Evolutionary conservation across 352 stramenopile species (phyloP).

Genomic region (Phytopythium sindhum): DNA sequence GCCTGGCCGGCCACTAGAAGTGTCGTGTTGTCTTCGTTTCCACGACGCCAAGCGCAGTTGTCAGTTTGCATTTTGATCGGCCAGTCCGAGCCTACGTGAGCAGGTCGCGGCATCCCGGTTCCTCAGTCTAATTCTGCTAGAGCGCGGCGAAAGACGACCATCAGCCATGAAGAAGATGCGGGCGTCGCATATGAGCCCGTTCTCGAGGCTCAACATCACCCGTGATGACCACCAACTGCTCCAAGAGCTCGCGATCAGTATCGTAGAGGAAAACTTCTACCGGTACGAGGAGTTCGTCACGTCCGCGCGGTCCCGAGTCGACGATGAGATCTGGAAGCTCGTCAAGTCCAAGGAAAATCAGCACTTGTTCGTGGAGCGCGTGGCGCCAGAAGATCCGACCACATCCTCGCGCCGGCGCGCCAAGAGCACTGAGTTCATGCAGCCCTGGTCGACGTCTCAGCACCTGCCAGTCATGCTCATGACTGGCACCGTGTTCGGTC

Average conservation of each 20-base stretch:
- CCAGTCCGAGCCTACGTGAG: background rate
- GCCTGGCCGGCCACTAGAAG: background rate
- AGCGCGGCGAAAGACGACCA: background rate
- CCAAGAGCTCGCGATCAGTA: conserved; percentile 23
- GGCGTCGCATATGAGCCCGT: conserved; percentile 18
- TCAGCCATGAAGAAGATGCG: conserved; percentile 19
- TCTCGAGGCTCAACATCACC: conserved; percentile 17
- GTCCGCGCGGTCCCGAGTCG: conserved; percentile 18
- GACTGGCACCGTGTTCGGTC: conserved; percentile 17
- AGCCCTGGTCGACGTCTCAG: conserved; percentile 8
- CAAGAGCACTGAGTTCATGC: conserved; percentile 7
- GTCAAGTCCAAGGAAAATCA: conserved; percentile 38
- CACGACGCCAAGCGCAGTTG: background rate
- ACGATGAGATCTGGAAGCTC: conserved; percentile 34
- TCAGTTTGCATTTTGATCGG: background rate
- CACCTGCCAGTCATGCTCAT: conserved; percentile 28
- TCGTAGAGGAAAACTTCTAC: conserved; percentile 25
- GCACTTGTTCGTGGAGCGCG: conserved; percentile 34
- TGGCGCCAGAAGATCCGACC: background rate
- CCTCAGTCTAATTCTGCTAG: background rate
- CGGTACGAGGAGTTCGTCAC: conserved; percentile 37
- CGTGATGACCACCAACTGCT: conserved; percentile 19
- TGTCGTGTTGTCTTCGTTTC: background rate
- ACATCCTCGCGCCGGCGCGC: background rate
- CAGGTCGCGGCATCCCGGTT: background rate